Base-by-base conservation (phyloP, 257 asterid species). In the Echites panduratus region DNA sequence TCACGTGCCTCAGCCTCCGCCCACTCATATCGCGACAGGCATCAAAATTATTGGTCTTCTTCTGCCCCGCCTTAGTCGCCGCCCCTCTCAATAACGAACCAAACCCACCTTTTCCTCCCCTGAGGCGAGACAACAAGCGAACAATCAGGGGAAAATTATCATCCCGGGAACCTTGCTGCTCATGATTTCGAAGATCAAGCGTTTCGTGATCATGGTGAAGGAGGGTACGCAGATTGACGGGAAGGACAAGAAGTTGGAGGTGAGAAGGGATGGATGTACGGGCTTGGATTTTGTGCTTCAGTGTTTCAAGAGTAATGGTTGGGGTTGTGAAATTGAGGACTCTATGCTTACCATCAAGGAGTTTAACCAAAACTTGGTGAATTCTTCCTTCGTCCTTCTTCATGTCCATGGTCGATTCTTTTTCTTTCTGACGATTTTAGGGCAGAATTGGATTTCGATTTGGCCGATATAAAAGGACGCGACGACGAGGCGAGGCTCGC, bases 21-120 rank as follows among this genome's bases (percentile, higher is more conserved):
- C 99, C 99, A 69, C 89, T 94, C 99, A 94, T 94, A 77, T 95
- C 99, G 85, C 99, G 79, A 74, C 99, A 95, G 16, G 99, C 98
- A 56, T 95, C 99, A 40, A 93, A 93, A 78, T 93, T 93, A 69
- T 90, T 92, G 14, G 99, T 89, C 81, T 95, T 95, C 83, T 94
- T 94, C 87, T 95, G 99, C 48, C 99, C 99, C 1, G 97, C 99
- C 78, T 95, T 95, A 4, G 98, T 94, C 50, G 98, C 99, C 17
- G 99, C 95, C 47, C 99, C 97, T 81, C 98, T 82, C 50, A 95
- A 83, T 82, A 95, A 73, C 66, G 98, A 92, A 20, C 98, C 99
- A 48, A 95, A 95, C 40, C 98, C 99, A 26, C 99, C 99, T 84
- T 95, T 95, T 73, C 99, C 99, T 6, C 99, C 99, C 71, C 96